Base-by-base conservation (phyloP, 2,329 filamentous ascomycete species). In the Helicocarpus griseus region DNA sequence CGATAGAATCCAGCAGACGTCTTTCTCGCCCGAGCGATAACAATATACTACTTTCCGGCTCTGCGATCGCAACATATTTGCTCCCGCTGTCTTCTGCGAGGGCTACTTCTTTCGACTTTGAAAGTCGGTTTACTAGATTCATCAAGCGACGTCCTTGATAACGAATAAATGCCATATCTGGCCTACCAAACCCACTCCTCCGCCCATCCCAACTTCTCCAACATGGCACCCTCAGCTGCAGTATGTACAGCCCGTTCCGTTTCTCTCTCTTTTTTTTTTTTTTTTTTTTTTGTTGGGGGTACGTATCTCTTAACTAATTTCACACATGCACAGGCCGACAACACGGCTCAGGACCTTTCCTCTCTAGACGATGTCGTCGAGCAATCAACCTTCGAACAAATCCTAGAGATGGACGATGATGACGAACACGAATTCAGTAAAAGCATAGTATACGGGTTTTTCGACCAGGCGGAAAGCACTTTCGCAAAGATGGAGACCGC, bases 341-440 rank as follows among this genome's bases (percentile, higher is more conserved):
- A 77, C 56, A 73, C 69, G 50, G 65, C 68, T 53, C 68, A 73
- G 51, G 74, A 70, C 55, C 68, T 82, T 62, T 75, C 77, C 54
- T 80, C 87, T 54, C 80, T 89, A 58, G 83, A 81, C 54, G 86
- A 93, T 58, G 77, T 78, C 65, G 83, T 98, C 70, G 91, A 97
- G 68, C 73, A 76, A 55, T 67, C 71, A 51, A 95, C 89, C 52
- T 98, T 98, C 63, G 83, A 85, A 62, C 93, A 97, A 75, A 97
- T 98, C 67, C 81, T 97, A 56, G 93, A 97, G 71, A 96, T 98
- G 91, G 93, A 98, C 68, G 93, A 97, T 57, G 86, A 87, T 57
- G 85, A 87, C 59, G 81, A 91, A 57, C 79, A 83, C 61, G 89
- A 95, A 46, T 97, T 97, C 76, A 94, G 87, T 72, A 81, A 77